Evolutionary conservation across 2,329 filamentous ascomycete species (phyloP).

Genomic region (Phyllosticta capitalensis): DNA sequence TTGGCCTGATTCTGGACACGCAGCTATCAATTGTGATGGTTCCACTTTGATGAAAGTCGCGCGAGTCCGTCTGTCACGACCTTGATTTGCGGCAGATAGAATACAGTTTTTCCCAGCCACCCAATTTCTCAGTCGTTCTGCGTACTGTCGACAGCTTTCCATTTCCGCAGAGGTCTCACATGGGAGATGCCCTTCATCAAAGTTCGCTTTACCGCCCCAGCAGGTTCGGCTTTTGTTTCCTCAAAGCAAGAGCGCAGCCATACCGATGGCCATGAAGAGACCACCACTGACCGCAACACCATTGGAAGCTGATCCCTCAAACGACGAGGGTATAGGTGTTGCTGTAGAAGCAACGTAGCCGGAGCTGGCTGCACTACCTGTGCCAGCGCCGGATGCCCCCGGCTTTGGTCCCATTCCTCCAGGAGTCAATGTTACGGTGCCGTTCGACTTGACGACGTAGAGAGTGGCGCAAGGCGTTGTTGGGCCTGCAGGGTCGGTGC

Average conservation of each 20-base stretch:
- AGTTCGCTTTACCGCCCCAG: background rate
- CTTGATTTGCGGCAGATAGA: no score
- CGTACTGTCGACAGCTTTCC: no score
- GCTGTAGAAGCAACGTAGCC: background rate
- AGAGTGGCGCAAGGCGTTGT: constrained; percentile 4
- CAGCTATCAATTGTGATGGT: no score
- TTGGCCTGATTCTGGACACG: no score
- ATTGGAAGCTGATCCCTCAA: background rate
- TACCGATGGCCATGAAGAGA: background rate
- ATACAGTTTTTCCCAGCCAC: no score
- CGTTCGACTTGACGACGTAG: constrained; percentile 4
- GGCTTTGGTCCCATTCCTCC: background rate
- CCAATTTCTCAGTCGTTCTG: no score
- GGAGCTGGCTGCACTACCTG: background rate
- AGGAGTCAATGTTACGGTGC: constrained; percentile 2
- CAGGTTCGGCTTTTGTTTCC: background rate
- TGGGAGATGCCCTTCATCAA: background rate
- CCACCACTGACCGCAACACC: background rate
- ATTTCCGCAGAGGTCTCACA: background rate
- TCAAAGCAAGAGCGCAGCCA: background rate
- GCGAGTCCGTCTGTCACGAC: no score
- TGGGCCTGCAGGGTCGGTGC: background rate
- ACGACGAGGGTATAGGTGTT: background rate
- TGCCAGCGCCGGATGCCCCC: background rate
- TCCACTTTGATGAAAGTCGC: no score